Base-by-base conservation (phyloP, 1,139 yeast species). In the Saccharomyces uvarum region DNA sequence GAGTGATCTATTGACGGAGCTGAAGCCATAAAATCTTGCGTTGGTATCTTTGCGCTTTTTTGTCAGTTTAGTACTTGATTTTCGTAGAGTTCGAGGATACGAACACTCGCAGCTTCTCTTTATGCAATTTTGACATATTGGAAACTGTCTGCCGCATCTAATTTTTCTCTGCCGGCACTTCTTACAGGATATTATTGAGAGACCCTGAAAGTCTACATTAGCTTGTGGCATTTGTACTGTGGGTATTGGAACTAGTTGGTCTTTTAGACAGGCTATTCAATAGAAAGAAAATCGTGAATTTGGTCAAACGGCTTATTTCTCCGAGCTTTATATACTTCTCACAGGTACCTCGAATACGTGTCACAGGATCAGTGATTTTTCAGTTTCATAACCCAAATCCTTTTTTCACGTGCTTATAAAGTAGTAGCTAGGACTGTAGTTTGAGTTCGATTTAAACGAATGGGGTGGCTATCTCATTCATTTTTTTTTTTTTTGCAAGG, bases 1-100 rank as follows among this genome's bases (percentile, higher is more conserved):
- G n/a, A 56, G 54, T n/a, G 57, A 51, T 16, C 54, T 51, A 46
- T 56, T 56, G 21, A 56, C 57, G 11, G 58, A 56, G 44, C 57
- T 56, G 24, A 52, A 47, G 8, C 58, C 58, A 33, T 56, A 56
- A 47, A 54, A 56, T n/a, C 58, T 48, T 14, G 54, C 54, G 42
- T 54, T 56, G 11, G 42, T 48, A 19, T 38, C 27, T 28, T 50
- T 54, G 50, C 53, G 58, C 33, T 54, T 54, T 29, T 41, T 56
- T 16, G 47, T 51, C 26, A 56, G 50, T 33, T 48, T 47, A 2
- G 58, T 56, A 47, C 58, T 56, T 8, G 56, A 52, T 47, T 54
- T 56, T 33, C 58, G 48, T 11, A 33, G 49, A 5, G 58, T 56
- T 24, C 32, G 48, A 4, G 58, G 58, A 49, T 56, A 56, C 2